Evolutionary conservation across 1,284 basidiomycete genomes (phyloP).

Genomic region (Trichosporon coremiiforme): DNA sequence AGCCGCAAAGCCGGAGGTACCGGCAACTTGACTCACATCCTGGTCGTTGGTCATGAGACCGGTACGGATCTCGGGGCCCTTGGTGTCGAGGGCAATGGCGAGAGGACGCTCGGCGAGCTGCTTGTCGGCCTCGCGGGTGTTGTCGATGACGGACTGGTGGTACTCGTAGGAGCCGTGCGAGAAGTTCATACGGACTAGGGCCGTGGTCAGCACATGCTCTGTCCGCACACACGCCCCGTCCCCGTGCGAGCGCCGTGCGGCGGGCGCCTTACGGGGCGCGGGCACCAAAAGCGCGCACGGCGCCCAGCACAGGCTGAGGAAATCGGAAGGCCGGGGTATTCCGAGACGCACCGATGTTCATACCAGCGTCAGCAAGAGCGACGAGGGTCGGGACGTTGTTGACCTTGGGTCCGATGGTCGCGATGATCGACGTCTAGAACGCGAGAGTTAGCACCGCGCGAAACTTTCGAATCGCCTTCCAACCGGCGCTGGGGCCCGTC

Average conservation of each 20-base stretch:
- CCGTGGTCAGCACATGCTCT: constrained; percentile 15
- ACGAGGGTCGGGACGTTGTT: constrained; percentile 83
- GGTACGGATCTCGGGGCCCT: constrained; percentile 99
- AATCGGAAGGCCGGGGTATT: neutral
- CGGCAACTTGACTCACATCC: constrained; percentile 66
- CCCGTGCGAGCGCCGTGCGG: neutral
- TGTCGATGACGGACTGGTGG: constrained; percentile 96
- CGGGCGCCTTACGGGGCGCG: neutral
- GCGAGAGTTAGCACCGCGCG: constrained; percentile 10
- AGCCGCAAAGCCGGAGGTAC: neutral
- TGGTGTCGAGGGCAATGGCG: constrained; percentile 98
- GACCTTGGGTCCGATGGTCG: constrained; percentile 93
- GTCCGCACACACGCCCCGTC: neutral
- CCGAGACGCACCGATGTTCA: constrained; percentile 81
- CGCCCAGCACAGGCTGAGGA: neutral
- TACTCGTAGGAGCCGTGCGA: constrained; percentile 96
- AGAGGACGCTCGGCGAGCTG: constrained; percentile 79
- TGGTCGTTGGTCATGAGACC: constrained; percentile 83
- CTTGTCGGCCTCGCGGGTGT: constrained; percentile 80
- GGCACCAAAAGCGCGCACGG: neutral
- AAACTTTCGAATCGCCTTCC: neutral
- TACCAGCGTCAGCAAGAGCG: constrained; percentile 79
- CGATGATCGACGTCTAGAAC: constrained; percentile 88
- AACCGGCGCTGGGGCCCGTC: constrained; percentile 1
- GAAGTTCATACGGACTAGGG: constrained; percentile 93